phyloP scores from a whole-genome alignment of 1,284 basidiomycete genomes.

The Sanghuangporus weigelae region DNA sequence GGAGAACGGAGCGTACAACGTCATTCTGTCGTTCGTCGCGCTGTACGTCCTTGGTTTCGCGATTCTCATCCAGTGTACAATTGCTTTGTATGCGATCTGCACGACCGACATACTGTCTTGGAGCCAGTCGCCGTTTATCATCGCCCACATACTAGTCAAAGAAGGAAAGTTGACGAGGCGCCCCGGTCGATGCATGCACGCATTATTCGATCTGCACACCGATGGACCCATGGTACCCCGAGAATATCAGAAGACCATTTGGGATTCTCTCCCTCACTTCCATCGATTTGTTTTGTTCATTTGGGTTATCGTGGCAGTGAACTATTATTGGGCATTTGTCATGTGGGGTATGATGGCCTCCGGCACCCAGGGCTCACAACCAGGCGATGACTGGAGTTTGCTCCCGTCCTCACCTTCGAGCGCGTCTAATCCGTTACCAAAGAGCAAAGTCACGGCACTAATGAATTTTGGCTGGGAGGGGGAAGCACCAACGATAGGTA shows the following conservation, averaged over 20 bases:
- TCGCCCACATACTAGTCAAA: not conserved
- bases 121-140: slow-evolving; percentile 2
- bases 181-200: slow-evolving; percentile 14
- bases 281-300: slow-evolving; percentile 7
- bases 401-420: not conserved
- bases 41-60: not conserved
- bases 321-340: slow-evolving; percentile 16
- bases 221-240: not conserved
- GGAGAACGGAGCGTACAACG: not conserved
- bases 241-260: not conserved
- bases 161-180: not conserved
- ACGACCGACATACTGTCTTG: not conserved
- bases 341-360: slow-evolving; percentile 9
- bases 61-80: not conserved
- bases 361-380: slow-evolving; percentile 11
- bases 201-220: not conserved
- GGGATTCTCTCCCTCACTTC: slow-evolving; percentile 10
- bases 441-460: not conserved
- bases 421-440: not conserved
- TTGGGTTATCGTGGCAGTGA: slow-evolving; percentile 7
- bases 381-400: not conserved
- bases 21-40: not conserved
- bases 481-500: slow-evolving; percentile 5
- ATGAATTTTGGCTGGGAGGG: slow-evolving; percentile 12
- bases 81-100: not conserved